phyloP scores from a whole-genome alignment of 2,329 filamentous ascomycete species.

The Trichoderma polysporum region DNA sequence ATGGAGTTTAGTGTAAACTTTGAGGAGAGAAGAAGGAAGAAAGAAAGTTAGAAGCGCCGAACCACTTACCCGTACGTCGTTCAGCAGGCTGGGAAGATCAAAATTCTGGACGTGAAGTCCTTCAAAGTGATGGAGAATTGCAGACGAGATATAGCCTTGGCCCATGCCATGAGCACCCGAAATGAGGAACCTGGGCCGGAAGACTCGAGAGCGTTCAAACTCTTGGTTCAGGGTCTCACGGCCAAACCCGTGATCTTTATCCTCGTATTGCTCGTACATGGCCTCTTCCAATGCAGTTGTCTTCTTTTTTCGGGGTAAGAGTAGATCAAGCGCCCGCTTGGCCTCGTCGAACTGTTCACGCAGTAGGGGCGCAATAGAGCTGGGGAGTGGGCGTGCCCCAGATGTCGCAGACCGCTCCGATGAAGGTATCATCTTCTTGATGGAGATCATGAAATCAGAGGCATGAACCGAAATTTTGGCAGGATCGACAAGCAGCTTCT shows the following conservation, averaged over 20 bases:
- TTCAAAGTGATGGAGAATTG: constrained; percentile 86
- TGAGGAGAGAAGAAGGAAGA: neutral
- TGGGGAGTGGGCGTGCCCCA: constrained; percentile 76
- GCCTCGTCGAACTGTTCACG: constrained; percentile 70
- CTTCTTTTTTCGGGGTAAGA: constrained; percentile 82
- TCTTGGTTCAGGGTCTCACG: constrained; percentile 73
- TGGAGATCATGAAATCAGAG: constrained; percentile 94
- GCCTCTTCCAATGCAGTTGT: constrained; percentile 90
- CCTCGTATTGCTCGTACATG: constrained; percentile 82
- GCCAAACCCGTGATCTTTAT: constrained; percentile 79
- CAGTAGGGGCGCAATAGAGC: constrained; percentile 77
- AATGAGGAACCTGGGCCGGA: constrained; percentile 83
- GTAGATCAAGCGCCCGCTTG: constrained; percentile 65
- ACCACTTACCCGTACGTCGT: constrained; percentile 69
- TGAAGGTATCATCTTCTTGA: constrained; percentile 94
- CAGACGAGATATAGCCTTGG: constrained; percentile 82
- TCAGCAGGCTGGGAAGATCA: constrained; percentile 82
- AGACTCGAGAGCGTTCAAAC: constrained; percentile 85
- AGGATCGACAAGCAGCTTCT: constrained; percentile 87
- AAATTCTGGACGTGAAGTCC: constrained; percentile 93
- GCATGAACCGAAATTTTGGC: constrained; percentile 81
- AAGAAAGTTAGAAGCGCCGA: neutral
- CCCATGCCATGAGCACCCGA: constrained; percentile 87
- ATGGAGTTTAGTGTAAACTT: neutral
- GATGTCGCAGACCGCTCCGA: constrained; percentile 88